A percentile compares a stretch with the other conserved stretches of the same genome.
These are phyloP conservation scores for Botrytis elliptica DNA, from an alignment of 2,329 filamentous ascomycete species.

Conservation along the genomic window DNA sequence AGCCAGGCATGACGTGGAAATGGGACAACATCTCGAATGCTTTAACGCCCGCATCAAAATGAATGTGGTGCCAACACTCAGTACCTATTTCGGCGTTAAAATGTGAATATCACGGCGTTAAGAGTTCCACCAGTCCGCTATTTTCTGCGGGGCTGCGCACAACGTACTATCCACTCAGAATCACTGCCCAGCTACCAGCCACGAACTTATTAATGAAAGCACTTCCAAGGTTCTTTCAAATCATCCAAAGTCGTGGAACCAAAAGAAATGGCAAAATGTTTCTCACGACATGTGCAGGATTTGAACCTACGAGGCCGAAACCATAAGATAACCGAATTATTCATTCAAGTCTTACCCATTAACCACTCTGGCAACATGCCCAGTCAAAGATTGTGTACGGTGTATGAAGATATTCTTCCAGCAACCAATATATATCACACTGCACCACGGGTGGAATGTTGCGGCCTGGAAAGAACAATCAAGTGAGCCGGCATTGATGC, in stretches of 20 bases:
- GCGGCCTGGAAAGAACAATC: no score
- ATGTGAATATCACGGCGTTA: background rate
- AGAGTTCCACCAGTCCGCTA: background rate
- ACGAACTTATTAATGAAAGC: background rate
- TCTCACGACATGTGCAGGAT: conserved; percentile 20
- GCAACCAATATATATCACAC: no score
- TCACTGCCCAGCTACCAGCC: background rate
- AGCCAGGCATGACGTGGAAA: background rate
- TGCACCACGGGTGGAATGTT: no score
- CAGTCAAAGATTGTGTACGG: no score
- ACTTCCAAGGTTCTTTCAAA: background rate
- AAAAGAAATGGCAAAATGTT: background rate
- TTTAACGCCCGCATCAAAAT: background rate
- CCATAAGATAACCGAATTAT: conserved; percentile 23
- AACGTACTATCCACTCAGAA: background rate
- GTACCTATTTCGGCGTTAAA: conserved; percentile 7
- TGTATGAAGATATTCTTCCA: no score
- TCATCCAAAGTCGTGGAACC: background rate
- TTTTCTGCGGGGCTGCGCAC: background rate
- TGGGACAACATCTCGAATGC: background rate
- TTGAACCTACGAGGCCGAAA: conserved; percentile 24
- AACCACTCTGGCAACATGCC: conserved; percentile 23
- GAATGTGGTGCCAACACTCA: background rate
- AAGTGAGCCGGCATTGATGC: no score
- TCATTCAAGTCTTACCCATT: conserved; percentile 24